Evolutionary conservation across 1,284 basidiomycete species (phyloP).

Genomic region (Pseudozyma sp.): DNA sequence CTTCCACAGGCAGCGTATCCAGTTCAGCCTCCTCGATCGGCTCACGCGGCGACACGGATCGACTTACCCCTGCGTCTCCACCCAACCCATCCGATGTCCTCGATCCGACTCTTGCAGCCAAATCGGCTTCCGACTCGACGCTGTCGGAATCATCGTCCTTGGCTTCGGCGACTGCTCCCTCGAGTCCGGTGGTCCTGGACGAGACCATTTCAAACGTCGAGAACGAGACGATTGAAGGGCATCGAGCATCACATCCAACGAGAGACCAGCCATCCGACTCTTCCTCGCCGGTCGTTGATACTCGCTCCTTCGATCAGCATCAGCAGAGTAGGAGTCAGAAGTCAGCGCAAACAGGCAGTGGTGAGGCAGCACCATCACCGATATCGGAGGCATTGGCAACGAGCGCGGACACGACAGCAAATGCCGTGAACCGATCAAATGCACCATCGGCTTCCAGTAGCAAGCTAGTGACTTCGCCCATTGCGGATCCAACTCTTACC

Average conservation of each 20-base stretch:
- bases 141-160: slow-evolving; percentile 17
- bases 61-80: slow-evolving; percentile 16
- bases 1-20: slow-evolving; percentile 50
- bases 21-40: slow-evolving; percentile 42
- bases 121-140: slow-evolving; percentile 10
- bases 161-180: slow-evolving; percentile 27
- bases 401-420: neutral
- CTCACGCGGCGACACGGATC: slow-evolving; percentile 25
- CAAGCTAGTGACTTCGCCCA: slow-evolving; percentile 1
- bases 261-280: slow-evolving; percentile 8
- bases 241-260: neutral
- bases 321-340: neutral
- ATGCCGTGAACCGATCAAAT: neutral
- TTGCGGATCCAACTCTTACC: slow-evolving; percentile 11
- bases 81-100: slow-evolving; percentile 14
- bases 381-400: neutral
- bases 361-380: neutral
- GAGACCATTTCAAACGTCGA: neutral
- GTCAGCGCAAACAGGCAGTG: neutral
- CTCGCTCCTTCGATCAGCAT: neutral
- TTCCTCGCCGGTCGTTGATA: neutral
- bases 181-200: slow-evolving; percentile 11
- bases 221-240: slow-evolving; percentile 1
- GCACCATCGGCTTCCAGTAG: neutral
- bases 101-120: slow-evolving; percentile 6